Evolutionary conservation across 176 grass and related monocot species (phyloP).

Genomic region (Echinochloa phyllopogon): DNA sequence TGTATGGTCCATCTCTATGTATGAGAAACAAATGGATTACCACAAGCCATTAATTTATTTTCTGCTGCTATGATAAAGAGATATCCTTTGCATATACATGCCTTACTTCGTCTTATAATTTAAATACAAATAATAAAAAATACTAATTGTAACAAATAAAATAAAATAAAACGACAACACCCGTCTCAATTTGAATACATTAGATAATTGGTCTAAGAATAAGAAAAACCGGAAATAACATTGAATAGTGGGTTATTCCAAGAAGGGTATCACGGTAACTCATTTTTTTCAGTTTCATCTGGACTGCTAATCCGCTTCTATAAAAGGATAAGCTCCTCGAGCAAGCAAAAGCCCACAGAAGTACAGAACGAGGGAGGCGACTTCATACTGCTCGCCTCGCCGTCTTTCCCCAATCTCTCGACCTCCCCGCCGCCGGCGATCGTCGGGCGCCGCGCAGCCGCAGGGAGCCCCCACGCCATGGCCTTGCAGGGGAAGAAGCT

Average conservation of each 20-base stretch:
- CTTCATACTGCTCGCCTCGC: conserved; percentile 37
- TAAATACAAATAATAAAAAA: not conserved
- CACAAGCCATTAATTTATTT: not conserved
- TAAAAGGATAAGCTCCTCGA: conserved; percentile 54
- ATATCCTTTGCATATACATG: not conserved
- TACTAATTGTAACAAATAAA: not conserved
- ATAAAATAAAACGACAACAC: not conserved
- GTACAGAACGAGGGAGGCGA: conserved; percentile 41
- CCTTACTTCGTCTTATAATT: not conserved
- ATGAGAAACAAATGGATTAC: not conserved
- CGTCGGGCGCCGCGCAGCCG: conserved; percentile 1
- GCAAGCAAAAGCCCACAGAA: conserved; percentile 55
- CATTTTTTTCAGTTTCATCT: conserved; percentile 19
- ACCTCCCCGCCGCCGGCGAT: conserved; percentile 31
- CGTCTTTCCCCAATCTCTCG: conserved; percentile 31
- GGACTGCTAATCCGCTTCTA: conserved; percentile 53
- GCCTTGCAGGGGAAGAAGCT: conserved; percentile 92
- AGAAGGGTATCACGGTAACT: conserved; percentile 52
- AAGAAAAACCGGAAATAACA: not conserved
- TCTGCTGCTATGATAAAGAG: not conserved
- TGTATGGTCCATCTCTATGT: not conserved
- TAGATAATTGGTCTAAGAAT: no score
- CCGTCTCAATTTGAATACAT: no score
- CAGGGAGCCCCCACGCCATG: conserved; percentile 44
- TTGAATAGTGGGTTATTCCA: not conserved